Evolutionary conservation across 495 filamentous ascomycete species (phyloP), one percentile per base, ranked within the genome.

Genomic region (Podospora conica): DNA sequence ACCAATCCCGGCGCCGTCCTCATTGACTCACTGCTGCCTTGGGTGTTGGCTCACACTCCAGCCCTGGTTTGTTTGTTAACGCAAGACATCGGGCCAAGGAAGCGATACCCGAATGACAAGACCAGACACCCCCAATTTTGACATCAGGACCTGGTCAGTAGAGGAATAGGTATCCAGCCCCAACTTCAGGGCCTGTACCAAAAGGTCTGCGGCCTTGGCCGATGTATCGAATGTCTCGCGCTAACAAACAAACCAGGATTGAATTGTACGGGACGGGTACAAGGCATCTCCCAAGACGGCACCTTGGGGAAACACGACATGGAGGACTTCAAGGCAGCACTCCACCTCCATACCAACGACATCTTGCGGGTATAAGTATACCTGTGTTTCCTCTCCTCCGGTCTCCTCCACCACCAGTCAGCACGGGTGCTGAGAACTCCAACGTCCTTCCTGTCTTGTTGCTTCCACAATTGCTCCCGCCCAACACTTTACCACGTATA

Each of bases 311-410:
- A 48, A 48, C 40, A 48, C 40, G 40, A n/a, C n/a, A n/a, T n/a
- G n/a, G n/a, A 48, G 18, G 4, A 48, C 15, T 48, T 48, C 15
- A 31, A 48, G 40, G 40, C 40, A 21, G 24, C 20, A 24, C n/a
- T 64, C 10, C 18, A 3, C 23, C 28, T 12, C 29, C 29, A 9
- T 29, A 8, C 29, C n/a, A 22, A 56, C 12, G 20, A 9, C 3
- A 27, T 1, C 18, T 33, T 29, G 20, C 28, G 55, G 60, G 69
- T 71, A 71, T 71, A 71, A 71, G 66, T 66, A 70, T 65, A 63
- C 40, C 33, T 48, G 40, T n/a, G 18, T 40, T 22, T 27, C 22
- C 21, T 22, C 21, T 53, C 9, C 24, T 63, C 25, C 27, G 9
- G 18, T 20, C 1, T 21, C 22, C 24, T 22, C 27, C 21, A 2